Percentiles rank a stretch among this genome's conserved stretches.
These are phyloP conservation scores for Alternaria longipes DNA, from an alignment of 2,329 filamentous ascomycete genomes.

Conservation along the genomic window DNA sequence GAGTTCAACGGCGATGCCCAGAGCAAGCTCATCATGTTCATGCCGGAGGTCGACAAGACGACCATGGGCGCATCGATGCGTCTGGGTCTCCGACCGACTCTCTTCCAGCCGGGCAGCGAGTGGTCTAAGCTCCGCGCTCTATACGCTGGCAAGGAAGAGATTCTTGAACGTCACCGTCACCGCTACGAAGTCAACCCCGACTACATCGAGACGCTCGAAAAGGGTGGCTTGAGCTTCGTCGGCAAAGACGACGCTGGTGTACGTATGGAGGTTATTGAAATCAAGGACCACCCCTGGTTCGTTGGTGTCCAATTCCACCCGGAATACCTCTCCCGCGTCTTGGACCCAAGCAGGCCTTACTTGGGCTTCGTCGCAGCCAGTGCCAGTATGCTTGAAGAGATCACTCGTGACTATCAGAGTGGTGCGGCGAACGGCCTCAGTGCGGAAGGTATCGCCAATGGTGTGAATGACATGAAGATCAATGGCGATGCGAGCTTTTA, in stretches of 20 bases:
- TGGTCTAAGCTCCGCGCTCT: conserved; percentile 81
- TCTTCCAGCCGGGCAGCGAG: conserved; percentile 78
- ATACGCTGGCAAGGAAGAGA: conserved; percentile 66
- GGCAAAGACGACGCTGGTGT: conserved; percentile 81
- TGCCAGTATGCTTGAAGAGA: conserved; percentile 69
- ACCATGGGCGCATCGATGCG: conserved; percentile 88
- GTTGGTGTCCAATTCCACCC: conserved; percentile 90
- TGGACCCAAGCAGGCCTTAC: conserved; percentile 78
- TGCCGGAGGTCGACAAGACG: conserved; percentile 85
- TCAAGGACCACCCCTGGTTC: conserved; percentile 84
- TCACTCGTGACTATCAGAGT: conserved; percentile 47
- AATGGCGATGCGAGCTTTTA: conserved; percentile 31
- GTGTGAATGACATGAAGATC: conserved; percentile 32
- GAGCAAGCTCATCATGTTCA: conserved; percentile 82
- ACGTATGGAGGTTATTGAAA: conserved; percentile 84
- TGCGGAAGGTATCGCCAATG: conserved; percentile 36
- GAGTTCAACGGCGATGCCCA: conserved; percentile 68
- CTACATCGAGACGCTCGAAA: conserved; percentile 73
- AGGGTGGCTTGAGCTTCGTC: conserved; percentile 76
- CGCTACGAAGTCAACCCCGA: conserved; percentile 90
- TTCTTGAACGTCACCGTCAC: conserved; percentile 81
- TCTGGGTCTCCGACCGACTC: conserved; percentile 75
- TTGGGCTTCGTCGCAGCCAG: conserved; percentile 86
- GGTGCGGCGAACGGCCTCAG: conserved; percentile 21
- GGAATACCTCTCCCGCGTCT: conserved; percentile 80